Base-by-base conservation (phyloP, 805 yeast genomes). In the Saccharomycopsis capsularis region DNA sequence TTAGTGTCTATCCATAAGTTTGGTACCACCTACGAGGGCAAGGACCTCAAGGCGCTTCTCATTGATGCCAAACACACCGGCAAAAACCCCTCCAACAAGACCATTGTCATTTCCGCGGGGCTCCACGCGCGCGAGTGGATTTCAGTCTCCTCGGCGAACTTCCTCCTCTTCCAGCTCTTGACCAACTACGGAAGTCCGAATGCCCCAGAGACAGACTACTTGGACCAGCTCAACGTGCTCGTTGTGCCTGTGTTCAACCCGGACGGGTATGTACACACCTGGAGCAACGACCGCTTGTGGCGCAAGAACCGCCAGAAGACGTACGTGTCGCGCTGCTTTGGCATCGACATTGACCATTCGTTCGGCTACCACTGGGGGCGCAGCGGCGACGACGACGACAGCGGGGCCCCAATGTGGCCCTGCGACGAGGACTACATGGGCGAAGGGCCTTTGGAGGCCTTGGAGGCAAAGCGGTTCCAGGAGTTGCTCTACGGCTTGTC, bases 91-190 rank as follows among this genome's bases (percentile, higher is more conserved):
- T 69, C 75, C 40, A 75, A 74, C 62, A 77, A 74, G 54, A 84
- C 91, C 1, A 74, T 88, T 46, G 82, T 87, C 3, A 72, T 89
- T 5, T 79, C 91, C 1, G 90, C 90, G 35, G 96, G 95, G 2
- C 73, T 84, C 2, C 96, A 89, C 65, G 93, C 95, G 0, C 71
- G 97, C 46, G 97, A 89, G 63, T 89, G 96, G 96, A 73, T 87
- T 24, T 76, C 89, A 34, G 78, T 81, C 2, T 76, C 89, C 2
- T 72, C 91, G 0, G 81, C 79, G 0, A 75, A 86, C 52, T 85
- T 75, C 63, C 63, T 75, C 2, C 58, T 81, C 19, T 69, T 69
- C 59, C 63, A 70, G 61, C 53, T 86, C 51, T 58, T 79, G 42
- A 60, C 67, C 30, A 71, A 68, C 42, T 76, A 73, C 56, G 79